phyloP scores from a whole-genome alignment of 768 basidiomycete genomes.

The Mycena chlorophos region DNA sequence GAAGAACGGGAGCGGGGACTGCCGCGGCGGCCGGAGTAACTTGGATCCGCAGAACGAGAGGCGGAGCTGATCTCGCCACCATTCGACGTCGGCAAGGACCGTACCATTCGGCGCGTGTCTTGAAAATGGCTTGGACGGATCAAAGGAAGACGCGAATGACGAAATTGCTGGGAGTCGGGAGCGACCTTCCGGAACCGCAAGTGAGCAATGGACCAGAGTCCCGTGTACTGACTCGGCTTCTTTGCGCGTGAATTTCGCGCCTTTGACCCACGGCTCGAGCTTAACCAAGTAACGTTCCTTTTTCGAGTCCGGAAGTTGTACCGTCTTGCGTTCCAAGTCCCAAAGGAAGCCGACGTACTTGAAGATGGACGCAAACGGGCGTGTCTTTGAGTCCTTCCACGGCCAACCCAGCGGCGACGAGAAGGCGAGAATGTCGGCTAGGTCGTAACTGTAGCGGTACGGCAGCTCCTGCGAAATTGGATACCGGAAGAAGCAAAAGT shows the following conservation, averaged over 20 bases:
- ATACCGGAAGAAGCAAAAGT: slow-evolving; percentile 34
- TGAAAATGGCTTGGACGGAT: background rate
- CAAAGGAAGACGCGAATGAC: slow-evolving; percentile 21
- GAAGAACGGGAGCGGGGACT: slow-evolving; percentile 21
- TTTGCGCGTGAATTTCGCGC: slow-evolving; percentile 10
- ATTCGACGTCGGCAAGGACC: background rate
- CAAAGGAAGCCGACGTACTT: slow-evolving; percentile 41
- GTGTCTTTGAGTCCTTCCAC: slow-evolving; percentile 34
- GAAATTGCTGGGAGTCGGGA: slow-evolving; percentile 7
- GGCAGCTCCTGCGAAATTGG: slow-evolving; percentile 1
- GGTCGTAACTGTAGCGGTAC: slow-evolving; percentile 22
- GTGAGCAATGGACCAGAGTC: background rate
- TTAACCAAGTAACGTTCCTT: slow-evolving; percentile 29
- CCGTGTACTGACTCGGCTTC: slow-evolving; percentile 10
- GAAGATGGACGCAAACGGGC: slow-evolving; percentile 29
- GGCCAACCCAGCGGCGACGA: slow-evolving; percentile 33
- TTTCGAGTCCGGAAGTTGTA: slow-evolving; percentile 34
- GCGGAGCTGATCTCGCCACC: background rate
- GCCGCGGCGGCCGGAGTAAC: slow-evolving; percentile 10
- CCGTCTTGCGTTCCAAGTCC: slow-evolving; percentile 30
- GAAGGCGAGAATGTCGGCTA: slow-evolving; percentile 25
- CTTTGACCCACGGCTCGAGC: slow-evolving; percentile 23
- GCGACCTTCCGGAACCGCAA: background rate
- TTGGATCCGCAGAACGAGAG: background rate
- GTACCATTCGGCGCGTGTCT: background rate